Percentiles rank a stretch among this genome's conserved stretches.
Evolutionary conservation across 2,329 filamentous ascomycete genomes (phyloP).

Genomic region (Nemania sp.): DNA sequence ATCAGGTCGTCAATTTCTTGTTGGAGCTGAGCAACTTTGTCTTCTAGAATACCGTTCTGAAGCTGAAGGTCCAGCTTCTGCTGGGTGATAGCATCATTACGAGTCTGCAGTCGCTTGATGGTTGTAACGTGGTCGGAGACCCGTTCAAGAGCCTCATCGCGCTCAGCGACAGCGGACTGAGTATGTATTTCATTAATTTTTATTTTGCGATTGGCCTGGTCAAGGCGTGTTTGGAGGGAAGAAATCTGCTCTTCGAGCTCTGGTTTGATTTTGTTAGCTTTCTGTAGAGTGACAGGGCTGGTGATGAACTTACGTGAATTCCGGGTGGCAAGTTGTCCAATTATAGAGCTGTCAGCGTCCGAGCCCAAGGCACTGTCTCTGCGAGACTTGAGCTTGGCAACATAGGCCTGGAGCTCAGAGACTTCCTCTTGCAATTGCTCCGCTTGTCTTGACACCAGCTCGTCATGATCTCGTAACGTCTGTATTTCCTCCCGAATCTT

Average conservation of each 20-base stretch:
- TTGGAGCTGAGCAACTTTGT: slow-evolving; percentile 51
- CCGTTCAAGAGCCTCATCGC: slow-evolving; percentile 66
- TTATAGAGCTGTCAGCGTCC: slow-evolving; percentile 47
- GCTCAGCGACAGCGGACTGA: slow-evolving; percentile 64
- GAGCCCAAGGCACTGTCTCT: slow-evolving; percentile 50
- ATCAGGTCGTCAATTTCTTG: slow-evolving; percentile 49
- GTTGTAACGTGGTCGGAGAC: slow-evolving; percentile 56
- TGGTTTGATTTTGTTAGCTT: slow-evolving; percentile 32
- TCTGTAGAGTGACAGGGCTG: slow-evolving; percentile 3
- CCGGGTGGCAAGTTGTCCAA: slow-evolving; percentile 52
- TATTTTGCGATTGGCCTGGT: slow-evolving; percentile 64
- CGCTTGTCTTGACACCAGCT: slow-evolving; percentile 58
- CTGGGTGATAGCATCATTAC: slow-evolving; percentile 46
- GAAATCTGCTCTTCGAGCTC: slow-evolving; percentile 63
- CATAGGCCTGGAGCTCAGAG: slow-evolving; percentile 52
- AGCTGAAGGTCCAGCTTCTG: slow-evolving; percentile 52
- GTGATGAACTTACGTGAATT: slow-evolving; percentile 57
- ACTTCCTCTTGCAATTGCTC: slow-evolving; percentile 57
- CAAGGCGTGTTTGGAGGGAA: slow-evolving; percentile 62
- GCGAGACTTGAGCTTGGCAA: slow-evolving; percentile 48
- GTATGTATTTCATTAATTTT: slow-evolving; percentile 66
- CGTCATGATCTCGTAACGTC: slow-evolving; percentile 59
- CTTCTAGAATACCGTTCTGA: slow-evolving; percentile 49
- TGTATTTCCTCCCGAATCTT: slow-evolving; percentile 63
- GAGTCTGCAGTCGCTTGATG: slow-evolving; percentile 48